Evolutionary conservation across 2,329 filamentous ascomycete species (phyloP), one percentile per base, ranked within the genome.

Genomic region (Fusarium sp.): DNA sequence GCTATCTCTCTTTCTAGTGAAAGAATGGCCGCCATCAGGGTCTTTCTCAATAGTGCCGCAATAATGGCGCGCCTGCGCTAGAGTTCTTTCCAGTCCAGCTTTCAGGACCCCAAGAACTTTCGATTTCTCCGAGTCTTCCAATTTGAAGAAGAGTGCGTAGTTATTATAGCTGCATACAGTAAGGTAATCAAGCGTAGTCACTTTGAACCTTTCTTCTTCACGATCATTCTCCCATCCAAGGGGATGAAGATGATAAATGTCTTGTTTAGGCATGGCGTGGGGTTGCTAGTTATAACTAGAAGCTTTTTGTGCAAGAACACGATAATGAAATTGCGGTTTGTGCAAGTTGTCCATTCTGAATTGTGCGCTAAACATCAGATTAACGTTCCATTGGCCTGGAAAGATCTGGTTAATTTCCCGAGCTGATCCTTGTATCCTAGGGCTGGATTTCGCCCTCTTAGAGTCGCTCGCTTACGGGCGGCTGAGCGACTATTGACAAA

Each of bases 41-140:
- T 83, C 77, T 41, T 78, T 77, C 59, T 83, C 82, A 43, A 84
- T 81, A 2, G 73, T 78, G 1, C 81, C 79, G 21, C 77, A 78
- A 10, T 82, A 72, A 55, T 83, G 79, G 4, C 80, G 70, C 0
- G 72, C 70, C 55, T 84, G 81, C 30, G 75, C 74, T 0, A 84
- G 71, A 3, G 78, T 81, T 8, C 67, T 63, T 61, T 81, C 77
- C 6, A 83, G 74, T 11, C 80, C 80, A 14, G 70, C 59, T 27
- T 78, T 80, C 6, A 83, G 69, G 0, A 77, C 60, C 0, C 68
- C 68, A 9, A 71, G 71, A 0, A 68, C 73, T 21, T 59, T 71
- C 20, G 55, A 25, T 48, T 80, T 81, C 2, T 78, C 72, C 0
- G 25, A 42, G 27, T 83, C 78, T 0, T 75, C 64, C 1, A 82